These are phyloP conservation scores for Antrodiella citrinella DNA, from an alignment of 768 basidiomycete species.

Conservation along the genomic window DNA sequence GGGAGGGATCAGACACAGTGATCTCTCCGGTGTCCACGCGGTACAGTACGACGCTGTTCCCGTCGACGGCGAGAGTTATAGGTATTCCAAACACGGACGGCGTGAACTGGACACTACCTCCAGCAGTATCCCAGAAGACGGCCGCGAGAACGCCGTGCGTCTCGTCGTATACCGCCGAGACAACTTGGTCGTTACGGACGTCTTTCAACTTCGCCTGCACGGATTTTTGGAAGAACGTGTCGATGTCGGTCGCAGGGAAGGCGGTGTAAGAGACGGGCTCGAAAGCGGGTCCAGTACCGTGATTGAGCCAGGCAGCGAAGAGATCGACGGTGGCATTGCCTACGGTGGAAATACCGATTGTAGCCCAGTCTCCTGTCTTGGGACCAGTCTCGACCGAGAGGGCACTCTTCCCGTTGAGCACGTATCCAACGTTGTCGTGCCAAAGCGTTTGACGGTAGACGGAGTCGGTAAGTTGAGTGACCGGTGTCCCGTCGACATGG, in stretches of 20 bases:
- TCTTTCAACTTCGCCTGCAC: conserved; percentile 23
- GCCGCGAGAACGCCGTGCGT: conserved; percentile 33
- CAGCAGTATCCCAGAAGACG: conserved; percentile 49
- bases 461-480: conserved; percentile 17
- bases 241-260: conserved; percentile 41
- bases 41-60: conserved; percentile 38
- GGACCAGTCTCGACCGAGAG: conserved; percentile 37
- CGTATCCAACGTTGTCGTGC: conserved; percentile 63
- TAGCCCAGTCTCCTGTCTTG: conserved; percentile 52
- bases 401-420: conserved; percentile 29
- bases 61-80: conserved; percentile 29
- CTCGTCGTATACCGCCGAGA: conserved; percentile 45
- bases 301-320: conserved; percentile 53
- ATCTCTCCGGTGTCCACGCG: conserved; percentile 33
- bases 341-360: conserved; percentile 53
- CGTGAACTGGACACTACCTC: conserved; percentile 34
- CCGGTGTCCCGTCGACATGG: conserved; percentile 29
- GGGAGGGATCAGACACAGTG: conserved; percentile 61
- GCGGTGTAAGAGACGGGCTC: conserved; percentile 42
- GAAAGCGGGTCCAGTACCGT: conserved; percentile 25
- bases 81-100: conserved; percentile 20
- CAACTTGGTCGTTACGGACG: conserved; percentile 36
- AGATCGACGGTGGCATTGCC: conserved; percentile 52
- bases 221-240: conserved; percentile 33
- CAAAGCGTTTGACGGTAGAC: conserved; percentile 36